A percentile compares a stretch with the other conserved stretches of the same genome.
These are phyloP conservation scores for Spathaspora sp. DNA, from an alignment of 805 yeast species.

Conservation along the genomic window DNA sequence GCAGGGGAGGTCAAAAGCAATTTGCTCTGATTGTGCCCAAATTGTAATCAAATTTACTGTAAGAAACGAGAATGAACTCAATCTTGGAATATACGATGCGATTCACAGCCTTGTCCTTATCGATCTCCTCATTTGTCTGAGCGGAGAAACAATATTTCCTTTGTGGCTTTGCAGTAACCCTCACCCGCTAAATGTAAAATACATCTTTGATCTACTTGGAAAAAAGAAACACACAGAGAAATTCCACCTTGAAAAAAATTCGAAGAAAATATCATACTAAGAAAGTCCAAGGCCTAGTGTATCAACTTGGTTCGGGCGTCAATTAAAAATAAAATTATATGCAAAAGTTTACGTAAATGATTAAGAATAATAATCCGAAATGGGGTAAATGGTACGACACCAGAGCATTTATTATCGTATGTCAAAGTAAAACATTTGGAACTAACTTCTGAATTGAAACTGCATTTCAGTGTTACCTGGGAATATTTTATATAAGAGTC, in stretches of 20 bases:
- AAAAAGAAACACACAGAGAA: background rate
- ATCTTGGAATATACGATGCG: background rate
- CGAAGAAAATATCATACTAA: background rate
- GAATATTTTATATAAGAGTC: background rate
- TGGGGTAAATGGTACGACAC: background rate
- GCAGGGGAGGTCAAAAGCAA: background rate
- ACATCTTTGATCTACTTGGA: background rate
- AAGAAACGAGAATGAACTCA: background rate
- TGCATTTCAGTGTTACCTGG: too few species aligned
- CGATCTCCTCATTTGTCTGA: background rate
- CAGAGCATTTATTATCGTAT: background rate
- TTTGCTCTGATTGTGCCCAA: background rate
- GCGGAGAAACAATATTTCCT: background rate
- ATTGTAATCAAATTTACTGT: background rate
- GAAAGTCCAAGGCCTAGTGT: background rate
- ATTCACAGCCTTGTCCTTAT: background rate
- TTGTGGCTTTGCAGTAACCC: background rate
- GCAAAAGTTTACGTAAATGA: background rate
- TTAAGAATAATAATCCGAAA: background rate
- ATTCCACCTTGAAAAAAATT: background rate
- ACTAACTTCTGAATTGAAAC: too few species aligned
- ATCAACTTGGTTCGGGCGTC: background rate
- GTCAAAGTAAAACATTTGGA: too few species aligned
- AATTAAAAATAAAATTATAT: too few species aligned
- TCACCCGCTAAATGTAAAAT: background rate